Percentiles rank a stretch among this genome's conserved stretches.
phyloP scores from a whole-genome alignment of 805 yeast species.

The Scheffersomyces amazonensis region DNA sequence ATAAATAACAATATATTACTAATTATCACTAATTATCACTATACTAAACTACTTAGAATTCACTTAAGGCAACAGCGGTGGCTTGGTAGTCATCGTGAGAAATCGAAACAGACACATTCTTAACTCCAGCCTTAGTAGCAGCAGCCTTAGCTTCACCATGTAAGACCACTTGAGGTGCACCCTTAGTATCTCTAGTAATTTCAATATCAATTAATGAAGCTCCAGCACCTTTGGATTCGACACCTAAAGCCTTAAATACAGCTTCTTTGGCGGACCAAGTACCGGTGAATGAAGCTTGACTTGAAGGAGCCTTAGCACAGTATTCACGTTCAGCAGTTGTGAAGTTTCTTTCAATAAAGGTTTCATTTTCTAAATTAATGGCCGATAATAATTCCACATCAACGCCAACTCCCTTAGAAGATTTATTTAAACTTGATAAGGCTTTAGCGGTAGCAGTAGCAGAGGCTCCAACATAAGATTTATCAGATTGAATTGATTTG shows the following conservation, averaged over 20 bases:
- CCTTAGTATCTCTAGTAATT: constrained; percentile 65
- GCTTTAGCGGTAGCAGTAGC: constrained; percentile 64
- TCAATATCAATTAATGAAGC: constrained; percentile 92
- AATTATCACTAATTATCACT: too few species aligned
- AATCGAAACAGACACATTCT: constrained; percentile 78
- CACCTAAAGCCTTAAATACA: constrained; percentile 92
- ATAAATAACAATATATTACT: background rate
- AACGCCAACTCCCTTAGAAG: constrained; percentile 83
- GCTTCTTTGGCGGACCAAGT: constrained; percentile 99
- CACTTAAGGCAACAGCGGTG: constrained; percentile 90
- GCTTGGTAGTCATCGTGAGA: constrained; percentile 97
- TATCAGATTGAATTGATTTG: constrained; percentile 48
- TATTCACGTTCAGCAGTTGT: constrained; percentile 76
- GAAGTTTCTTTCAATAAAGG: constrained; percentile 90
- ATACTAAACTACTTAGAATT: constrained; percentile 42
- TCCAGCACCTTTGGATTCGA: constrained; percentile 89
- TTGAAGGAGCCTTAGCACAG: constrained; percentile 69
- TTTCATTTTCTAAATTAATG: constrained; percentile 81
- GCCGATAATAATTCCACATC: constrained; percentile 89
- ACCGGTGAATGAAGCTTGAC: constrained; percentile 92
- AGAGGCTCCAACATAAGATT: constrained; percentile 42
- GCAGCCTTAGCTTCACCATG: constrained; percentile 74
- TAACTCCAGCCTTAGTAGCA: constrained; percentile 69
- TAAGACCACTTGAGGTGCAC: constrained; percentile 80
- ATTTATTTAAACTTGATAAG: constrained; percentile 53